Percentiles rank a stretch among this genome's conserved stretches.
Evolutionary conservation across 2,329 filamentous ascomycete genomes (phyloP).

Genomic region (Myriosclerotinia curreyana): DNA sequence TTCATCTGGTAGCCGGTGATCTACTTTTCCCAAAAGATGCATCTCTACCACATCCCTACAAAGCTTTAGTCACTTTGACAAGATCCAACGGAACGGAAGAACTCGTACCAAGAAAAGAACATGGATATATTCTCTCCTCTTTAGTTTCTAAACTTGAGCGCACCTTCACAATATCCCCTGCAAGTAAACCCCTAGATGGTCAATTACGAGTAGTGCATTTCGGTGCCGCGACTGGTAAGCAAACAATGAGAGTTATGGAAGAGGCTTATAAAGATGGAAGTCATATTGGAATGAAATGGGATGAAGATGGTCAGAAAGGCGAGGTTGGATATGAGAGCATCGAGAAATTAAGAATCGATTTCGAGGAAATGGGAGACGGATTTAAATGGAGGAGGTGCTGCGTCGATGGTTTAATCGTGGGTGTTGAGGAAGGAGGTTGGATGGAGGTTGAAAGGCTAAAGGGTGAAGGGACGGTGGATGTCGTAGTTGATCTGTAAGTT

Average conservation of each 20-base stretch:
- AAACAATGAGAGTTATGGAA: slow-evolving; percentile 75
- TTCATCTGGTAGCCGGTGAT: slow-evolving; percentile 78
- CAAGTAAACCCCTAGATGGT: slow-evolving; percentile 66
- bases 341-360: slow-evolving; percentile 62
- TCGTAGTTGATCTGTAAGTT: slow-evolving; percentile 31
- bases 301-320: slow-evolving; percentile 23
- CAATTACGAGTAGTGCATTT: slow-evolving; percentile 72
- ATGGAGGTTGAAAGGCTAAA: slow-evolving; percentile 60
- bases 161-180: slow-evolving; percentile 77
- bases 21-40: slow-evolving; percentile 59
- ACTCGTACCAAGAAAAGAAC: slow-evolving; percentile 45
- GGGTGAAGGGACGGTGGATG: slow-evolving; percentile 33
- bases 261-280: slow-evolving; percentile 56
- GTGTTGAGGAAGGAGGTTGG: slow-evolving; percentile 66
- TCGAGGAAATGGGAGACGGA: slow-evolving; percentile 66
- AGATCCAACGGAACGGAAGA: slow-evolving; percentile 36
- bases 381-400: slow-evolving; percentile 78
- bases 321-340: slow-evolving; percentile 71
- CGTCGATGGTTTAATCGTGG: slow-evolving; percentile 86
- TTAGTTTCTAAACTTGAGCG: slow-evolving; percentile 79
- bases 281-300: slow-evolving; percentile 48
- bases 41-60: slow-evolving; percentile 53
- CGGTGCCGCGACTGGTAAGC: slow-evolving; percentile 59
- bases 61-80: slow-evolving; percentile 47
- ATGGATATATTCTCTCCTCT: slow-evolving; percentile 74